Base-by-base conservation (phyloP, 345 rosid species). In the Zanthoxylum bungeanum region DNA sequence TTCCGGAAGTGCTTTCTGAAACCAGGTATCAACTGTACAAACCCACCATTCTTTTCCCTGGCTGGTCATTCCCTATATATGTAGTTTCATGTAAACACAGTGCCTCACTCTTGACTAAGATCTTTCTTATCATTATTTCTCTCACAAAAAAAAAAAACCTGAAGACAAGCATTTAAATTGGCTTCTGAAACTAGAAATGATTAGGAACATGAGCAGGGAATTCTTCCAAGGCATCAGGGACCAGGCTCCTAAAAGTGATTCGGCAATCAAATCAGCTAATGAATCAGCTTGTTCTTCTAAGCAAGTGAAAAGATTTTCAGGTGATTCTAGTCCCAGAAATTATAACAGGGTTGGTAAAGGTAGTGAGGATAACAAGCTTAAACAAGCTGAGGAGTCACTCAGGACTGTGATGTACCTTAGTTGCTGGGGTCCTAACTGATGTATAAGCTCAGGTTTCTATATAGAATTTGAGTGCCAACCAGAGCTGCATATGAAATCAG, bases 351-450 rank as follows among this genome's bases (percentile, higher is more conserved):
- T 74, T 53, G 66, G 63, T 46, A 44, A 59, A 52, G 74, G 24
- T 3, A 34, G 55, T 3, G 47, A 58, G 24, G 71, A 51, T 30
- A 46, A 47, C 28, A 78, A 68, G 79, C 64, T 55, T 69, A 69
- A 78, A 61, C 73, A 80, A 70, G 73, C 84, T 8, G 81, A 80
- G 70, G 86, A 83, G 60, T 80, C 86, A 4, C 76, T 83, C 33
- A 37, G 86, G 74, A 83, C 80, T 28, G 82, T 83, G 49, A 80
- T 83, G 83, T 83, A 75, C 64, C 73, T 80, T 60, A 79, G 81
- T 75, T 77, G 77, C 68, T 77, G 86, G 81, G 82, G 83, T 42
- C 81, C 83, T 34, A 79, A 83, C 40, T 78, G 25, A 37, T 66
- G 34, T 14, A 25, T 24, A 10, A 50, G 19, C 27, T 12, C 11